These are phyloP conservation scores for Thalia dealbata DNA, from an alignment of 176 grass and related monocot species.

Conservation along the genomic window DNA sequence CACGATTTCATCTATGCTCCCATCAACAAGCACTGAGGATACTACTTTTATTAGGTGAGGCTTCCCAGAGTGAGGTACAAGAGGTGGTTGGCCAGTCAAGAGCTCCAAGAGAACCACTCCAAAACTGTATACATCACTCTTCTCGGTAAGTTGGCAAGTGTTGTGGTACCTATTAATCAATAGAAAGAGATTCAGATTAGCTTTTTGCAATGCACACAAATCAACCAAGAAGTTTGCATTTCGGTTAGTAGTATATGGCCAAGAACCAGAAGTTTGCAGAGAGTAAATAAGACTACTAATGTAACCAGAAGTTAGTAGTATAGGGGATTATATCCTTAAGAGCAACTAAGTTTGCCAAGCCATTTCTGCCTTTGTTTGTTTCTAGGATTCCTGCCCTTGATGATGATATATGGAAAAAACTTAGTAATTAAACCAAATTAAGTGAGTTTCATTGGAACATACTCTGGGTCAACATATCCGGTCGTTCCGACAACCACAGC, in stretches of 20 bases:
- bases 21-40: neutral
- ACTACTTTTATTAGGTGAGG: slow-evolving; percentile 20
- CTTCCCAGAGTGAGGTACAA: neutral
- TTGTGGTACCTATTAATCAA: neutral
- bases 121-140: slow-evolving; percentile 22
- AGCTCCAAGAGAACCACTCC: slow-evolving; percentile 17
- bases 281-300: no score
- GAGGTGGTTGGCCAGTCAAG: slow-evolving; percentile 17
- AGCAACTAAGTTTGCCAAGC: neutral
- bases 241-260: no score
- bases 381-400: neutral
- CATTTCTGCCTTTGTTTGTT: neutral
- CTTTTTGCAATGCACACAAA: no score
- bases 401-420: neutral
- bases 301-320: no score
- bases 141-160: slow-evolving; percentile 5
- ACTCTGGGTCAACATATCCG: slow-evolving; percentile 61
- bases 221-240: no score
- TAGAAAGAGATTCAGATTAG: neutral
- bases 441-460: neutral
- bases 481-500: slow-evolving; percentile 26
- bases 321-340: no score
- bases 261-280: no score
- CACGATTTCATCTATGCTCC: slow-evolving; percentile 9
- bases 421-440: neutral